Evolutionary conservation across 352 stramenopile genomes (phyloP).

Genomic region (Phytophthora tubulina): DNA sequence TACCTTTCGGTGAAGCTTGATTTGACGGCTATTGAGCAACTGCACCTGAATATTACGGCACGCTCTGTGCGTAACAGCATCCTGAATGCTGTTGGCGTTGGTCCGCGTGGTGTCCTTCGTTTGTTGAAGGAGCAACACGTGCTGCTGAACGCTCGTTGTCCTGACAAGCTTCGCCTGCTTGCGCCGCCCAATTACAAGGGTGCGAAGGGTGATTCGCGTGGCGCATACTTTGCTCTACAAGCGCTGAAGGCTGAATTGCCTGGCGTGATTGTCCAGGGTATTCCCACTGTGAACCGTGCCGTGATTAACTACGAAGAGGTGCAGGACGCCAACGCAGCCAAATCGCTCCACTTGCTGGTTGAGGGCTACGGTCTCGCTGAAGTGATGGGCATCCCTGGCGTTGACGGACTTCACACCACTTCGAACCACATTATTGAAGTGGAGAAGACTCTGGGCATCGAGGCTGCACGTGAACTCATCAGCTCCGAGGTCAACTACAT

Average conservation of each 20-base stretch:
- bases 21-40: slow-evolving; percentile 95
- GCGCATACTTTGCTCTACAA: slow-evolving; percentile 96
- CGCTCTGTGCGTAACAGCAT: slow-evolving; percentile 93
- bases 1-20: slow-evolving; percentile 99
- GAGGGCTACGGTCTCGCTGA: slow-evolving; percentile 98
- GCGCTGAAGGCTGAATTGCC: slow-evolving; percentile 96
- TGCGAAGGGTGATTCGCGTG: slow-evolving; percentile 76
- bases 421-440: slow-evolving; percentile 99
- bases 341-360: slow-evolving; percentile 97
- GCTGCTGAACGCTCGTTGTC: slow-evolving; percentile 82
- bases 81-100: slow-evolving; percentile 83
- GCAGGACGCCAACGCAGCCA: slow-evolving; percentile 58
- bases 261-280: slow-evolving; percentile 98
- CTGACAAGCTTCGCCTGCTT: slow-evolving; percentile 86
- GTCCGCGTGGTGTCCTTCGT: slow-evolving; percentile 71
- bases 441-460: slow-evolving; percentile 97
- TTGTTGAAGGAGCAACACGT: slow-evolving; percentile 90
- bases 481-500: slow-evolving; percentile 99
- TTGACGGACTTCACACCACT: slow-evolving; percentile 96
- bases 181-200: slow-evolving; percentile 90
- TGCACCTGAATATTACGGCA: slow-evolving; percentile 97
- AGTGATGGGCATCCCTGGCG: slow-evolving; percentile 98
- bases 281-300: slow-evolving; percentile 97
- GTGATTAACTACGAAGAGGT: slow-evolving; percentile 99
- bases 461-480: slow-evolving; percentile 97